phyloP scores from a whole-genome alignment of 2,329 filamentous ascomycete genomes.

The Juglanconis sp. region DNA sequence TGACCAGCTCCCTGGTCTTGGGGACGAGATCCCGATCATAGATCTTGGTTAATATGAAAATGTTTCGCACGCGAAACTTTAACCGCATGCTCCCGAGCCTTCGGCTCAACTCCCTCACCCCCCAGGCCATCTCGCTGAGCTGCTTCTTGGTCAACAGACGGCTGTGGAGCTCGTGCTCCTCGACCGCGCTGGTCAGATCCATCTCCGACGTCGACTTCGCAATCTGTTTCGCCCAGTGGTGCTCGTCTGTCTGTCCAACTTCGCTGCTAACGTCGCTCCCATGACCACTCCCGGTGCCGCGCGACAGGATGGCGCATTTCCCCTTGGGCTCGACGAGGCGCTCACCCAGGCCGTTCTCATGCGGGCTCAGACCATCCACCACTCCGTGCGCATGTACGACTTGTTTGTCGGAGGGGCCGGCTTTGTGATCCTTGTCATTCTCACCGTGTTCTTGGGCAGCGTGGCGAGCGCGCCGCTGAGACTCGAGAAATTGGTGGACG shows the following conservation, averaged over 20 bases:
- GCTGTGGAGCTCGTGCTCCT: slow-evolving; percentile 42
- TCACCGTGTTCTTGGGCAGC: slow-evolving; percentile 21
- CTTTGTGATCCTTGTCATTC: slow-evolving; percentile 11
- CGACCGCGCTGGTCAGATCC: slow-evolving; percentile 21
- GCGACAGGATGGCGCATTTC: slow-evolving; percentile 29
- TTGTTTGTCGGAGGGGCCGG: background rate
- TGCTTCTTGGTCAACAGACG: slow-evolving; percentile 93
- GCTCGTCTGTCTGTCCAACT: slow-evolving; percentile 55
- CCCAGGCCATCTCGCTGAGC: slow-evolving; percentile 94
- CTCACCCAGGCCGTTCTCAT: slow-evolving; percentile 18
- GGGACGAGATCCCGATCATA: slow-evolving; percentile 77
- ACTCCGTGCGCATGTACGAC: slow-evolving; percentile 14
- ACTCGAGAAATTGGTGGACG: slow-evolving; percentile 63
- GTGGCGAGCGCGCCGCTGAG: slow-evolving; percentile 39
- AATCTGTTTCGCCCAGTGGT: slow-evolving; percentile 51
- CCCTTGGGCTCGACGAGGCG: slow-evolving; percentile 35
- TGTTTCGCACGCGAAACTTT: slow-evolving; percentile 73
- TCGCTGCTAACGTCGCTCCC: slow-evolving; percentile 35
- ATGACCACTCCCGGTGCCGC: slow-evolving; percentile 22
- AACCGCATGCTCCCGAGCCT: slow-evolving; percentile 79
- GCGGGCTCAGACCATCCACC: slow-evolving; percentile 25
- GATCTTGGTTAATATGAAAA: slow-evolving; percentile 91
- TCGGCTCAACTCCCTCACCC: slow-evolving; percentile 85
- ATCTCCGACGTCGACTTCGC: slow-evolving; percentile 36
- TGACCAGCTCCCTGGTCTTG: slow-evolving; percentile 71